Evolutionary conservation across 768 basidiomycete species (phyloP).

Genomic region (Gyrodon lividus): DNA sequence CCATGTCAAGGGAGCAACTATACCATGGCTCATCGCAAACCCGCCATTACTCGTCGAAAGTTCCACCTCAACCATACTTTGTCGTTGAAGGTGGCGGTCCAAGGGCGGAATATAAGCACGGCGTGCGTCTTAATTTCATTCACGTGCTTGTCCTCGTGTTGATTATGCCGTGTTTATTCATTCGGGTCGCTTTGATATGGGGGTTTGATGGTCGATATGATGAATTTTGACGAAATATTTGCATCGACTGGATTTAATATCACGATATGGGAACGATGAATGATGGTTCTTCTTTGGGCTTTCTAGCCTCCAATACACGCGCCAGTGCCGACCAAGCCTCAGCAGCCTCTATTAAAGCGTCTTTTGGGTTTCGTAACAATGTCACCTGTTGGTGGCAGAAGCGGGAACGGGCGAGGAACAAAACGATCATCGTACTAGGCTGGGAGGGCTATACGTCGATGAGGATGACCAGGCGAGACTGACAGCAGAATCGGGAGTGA

Average conservation of each 20-base stretch:
- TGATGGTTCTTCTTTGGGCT: background rate
- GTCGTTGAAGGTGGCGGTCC: constrained; percentile 27
- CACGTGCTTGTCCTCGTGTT: constrained; percentile 14
- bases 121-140: constrained; percentile 23
- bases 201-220: constrained; percentile 4
- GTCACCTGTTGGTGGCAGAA: constrained; percentile 25
- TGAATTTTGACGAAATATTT: constrained; percentile 5
- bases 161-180: constrained; percentile 9
- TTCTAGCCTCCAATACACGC: constrained; percentile 28
- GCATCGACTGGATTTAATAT: constrained; percentile 1
- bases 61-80: constrained; percentile 26
- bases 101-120: constrained; percentile 32
- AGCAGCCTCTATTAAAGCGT: constrained; percentile 32
- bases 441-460: background rate
- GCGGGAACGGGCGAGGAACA: constrained; percentile 22
- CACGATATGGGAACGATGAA: background rate
- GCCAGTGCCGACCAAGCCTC: constrained; percentile 28
- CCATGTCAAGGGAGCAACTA: constrained; percentile 17
- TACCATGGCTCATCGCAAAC: constrained; percentile 18
- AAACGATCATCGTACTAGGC: constrained; percentile 28
- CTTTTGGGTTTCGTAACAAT: constrained; percentile 26
- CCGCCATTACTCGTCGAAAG: constrained; percentile 23
- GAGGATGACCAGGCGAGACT: background rate
- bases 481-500: constrained; percentile 3
- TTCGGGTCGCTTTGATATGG: constrained; percentile 1